Percentiles rank a stretch among this genome's conserved stretches.
These are phyloP conservation scores for Nyssa sinensis DNA, from an alignment of 148 eudicot genomes.

Conservation along the genomic window DNA sequence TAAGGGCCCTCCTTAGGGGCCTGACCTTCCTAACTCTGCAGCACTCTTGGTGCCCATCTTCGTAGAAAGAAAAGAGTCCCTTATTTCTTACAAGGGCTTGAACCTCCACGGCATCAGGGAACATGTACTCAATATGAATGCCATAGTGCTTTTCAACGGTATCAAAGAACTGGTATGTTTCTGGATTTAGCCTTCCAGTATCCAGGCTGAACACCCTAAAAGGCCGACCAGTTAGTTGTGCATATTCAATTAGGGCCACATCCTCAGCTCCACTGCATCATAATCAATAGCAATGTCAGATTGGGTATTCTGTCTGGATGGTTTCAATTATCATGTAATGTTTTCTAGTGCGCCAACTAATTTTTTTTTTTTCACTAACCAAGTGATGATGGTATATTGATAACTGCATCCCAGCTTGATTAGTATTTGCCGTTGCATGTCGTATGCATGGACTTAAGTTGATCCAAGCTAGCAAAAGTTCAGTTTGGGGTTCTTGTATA, in stretches of 20 bases:
- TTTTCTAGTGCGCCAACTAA: neutral
- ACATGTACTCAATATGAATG: neutral
- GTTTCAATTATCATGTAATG: too few species aligned
- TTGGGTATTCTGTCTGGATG: too few species aligned
- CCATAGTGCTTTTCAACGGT: conserved; percentile 11
- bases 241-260: conserved; percentile 19
- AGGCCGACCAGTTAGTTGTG: conserved; percentile 14
- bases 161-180: neutral
- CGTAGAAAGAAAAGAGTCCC: neutral
- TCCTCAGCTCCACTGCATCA: conserved; percentile 22
- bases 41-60: conserved; percentile 2
- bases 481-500: too few species aligned
- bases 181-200: conserved; percentile 17
- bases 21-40: conserved; percentile 19
- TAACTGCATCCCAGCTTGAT: too few species aligned
- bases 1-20: conserved; percentile 11
- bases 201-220: conserved; percentile 23
- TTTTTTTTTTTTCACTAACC: too few species aligned
- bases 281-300: neutral
- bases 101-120: neutral
- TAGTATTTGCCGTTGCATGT: too few species aligned
- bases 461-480: neutral
- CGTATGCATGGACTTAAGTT: neutral
- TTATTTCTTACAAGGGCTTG: neutral
- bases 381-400: too few species aligned